A percentile compares a stretch with the other conserved stretches of the same genome.
Conservation (phyloP, 345 rosid species). For the Salix suchowensis region DNA sequence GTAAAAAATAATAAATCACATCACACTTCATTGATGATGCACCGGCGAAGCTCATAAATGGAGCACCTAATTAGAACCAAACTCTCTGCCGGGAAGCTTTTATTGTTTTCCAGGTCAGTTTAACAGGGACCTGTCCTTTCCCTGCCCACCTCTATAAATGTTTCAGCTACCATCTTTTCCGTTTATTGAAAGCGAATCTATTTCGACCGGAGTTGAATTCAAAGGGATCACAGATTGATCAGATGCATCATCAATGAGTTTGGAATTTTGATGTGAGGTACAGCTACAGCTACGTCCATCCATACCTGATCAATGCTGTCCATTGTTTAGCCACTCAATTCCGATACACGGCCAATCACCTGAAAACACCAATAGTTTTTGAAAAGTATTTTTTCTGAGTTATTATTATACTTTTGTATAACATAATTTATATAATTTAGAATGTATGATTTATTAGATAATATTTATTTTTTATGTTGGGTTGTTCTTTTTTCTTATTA, state of each 20-base stretch:
- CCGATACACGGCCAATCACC: not conserved
- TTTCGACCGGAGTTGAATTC: too few species aligned
- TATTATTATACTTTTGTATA: too few species aligned
- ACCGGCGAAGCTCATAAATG: not conserved
- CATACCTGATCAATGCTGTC: not conserved
- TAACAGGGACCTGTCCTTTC: not conserved
- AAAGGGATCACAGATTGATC: not conserved
- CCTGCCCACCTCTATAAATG: not conserved
- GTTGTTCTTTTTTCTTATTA: too few species aligned
- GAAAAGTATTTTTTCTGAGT: not conserved
- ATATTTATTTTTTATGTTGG: too few species aligned
- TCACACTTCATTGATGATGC: not conserved
- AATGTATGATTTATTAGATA: too few species aligned
- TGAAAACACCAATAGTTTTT: not conserved
- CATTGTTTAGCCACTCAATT: not conserved
- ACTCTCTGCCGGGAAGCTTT: not conserved
- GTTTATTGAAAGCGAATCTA: too few species aligned
- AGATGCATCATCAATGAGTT: not conserved
- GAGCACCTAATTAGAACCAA: not conserved
- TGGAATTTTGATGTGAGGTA: not conserved
- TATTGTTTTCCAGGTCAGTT: not conserved
- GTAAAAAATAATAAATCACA: too few species aligned
- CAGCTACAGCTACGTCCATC: not conserved
- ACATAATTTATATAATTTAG: too few species aligned
- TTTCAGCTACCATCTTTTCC: not conserved